phyloP scores from a whole-genome alignment of 768 basidiomycete species.

The Phanerochaete carnosa region DNA sequence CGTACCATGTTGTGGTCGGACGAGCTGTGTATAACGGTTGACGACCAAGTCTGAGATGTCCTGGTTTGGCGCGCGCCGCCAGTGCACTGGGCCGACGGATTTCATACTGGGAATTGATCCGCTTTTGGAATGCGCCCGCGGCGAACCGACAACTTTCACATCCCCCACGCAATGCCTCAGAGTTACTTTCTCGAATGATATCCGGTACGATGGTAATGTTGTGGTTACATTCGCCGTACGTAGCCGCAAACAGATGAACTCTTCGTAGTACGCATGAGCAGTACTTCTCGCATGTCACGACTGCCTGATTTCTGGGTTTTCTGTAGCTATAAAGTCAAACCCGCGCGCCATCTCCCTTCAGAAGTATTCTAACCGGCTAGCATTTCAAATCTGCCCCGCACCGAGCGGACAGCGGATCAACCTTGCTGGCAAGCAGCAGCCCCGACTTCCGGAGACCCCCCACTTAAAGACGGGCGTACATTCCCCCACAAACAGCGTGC shows the following conservation, averaged over 20 bases:
- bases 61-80: not conserved
- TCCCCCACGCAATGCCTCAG: too few species aligned
- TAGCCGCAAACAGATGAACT: too few species aligned
- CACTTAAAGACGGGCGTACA: not conserved
- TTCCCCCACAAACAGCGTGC: not conserved
- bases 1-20: slow-evolving; percentile 1
- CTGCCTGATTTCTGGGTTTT: not conserved
- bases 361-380: slow-evolving; percentile 9
- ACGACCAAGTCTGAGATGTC: not conserved
- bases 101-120: not conserved
- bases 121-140: not conserved
- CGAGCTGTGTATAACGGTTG: not conserved
- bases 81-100: not conserved
- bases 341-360: not conserved
- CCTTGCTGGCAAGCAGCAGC: not conserved
- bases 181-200: too few species aligned
- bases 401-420: not conserved
- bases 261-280: too few species aligned
- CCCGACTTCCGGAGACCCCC: not conserved
- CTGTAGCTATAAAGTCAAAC: slow-evolving; percentile 1
- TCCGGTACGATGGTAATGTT: too few species aligned
- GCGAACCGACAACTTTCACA: too few species aligned
- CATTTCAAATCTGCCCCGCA: not conserved
- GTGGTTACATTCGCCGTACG: too few species aligned
- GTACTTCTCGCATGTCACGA: not conserved